Base-by-base conservation (phyloP, 1,284 basidiomycete genomes). In the Cryptococcus depauperatus region DNA sequence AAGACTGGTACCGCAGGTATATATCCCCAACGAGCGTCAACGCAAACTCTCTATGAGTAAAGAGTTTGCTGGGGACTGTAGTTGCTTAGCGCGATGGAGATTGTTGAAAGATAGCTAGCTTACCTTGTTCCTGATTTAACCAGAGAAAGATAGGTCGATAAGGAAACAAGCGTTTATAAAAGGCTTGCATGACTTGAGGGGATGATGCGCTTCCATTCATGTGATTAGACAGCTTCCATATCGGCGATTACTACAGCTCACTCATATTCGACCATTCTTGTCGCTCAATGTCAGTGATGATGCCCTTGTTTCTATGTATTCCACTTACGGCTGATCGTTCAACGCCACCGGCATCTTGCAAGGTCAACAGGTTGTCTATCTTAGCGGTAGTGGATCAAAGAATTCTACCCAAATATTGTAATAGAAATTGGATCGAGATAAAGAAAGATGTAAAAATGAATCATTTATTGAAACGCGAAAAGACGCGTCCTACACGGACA, bases 1-100 rank as follows among this genome's bases (percentile, higher is more conserved):
- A 98, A 4, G 88, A 95, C 66, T 95, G 85, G 76, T 97, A 98
- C 9, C 93, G 84, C 45, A 98, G 76, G 68, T 98, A 97, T 4
- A 88, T 82, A 57, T 97, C 92, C 48, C 85, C 85, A 43, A 79
- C 79, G 13, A 99, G 79, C 2, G 92, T 96, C 66, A 96, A 93
- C n/a, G 93, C 85, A 66, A 98, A 95, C 69, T 98, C 93, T 62
- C 93, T 84, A 63, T 97, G 80, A 5, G 86, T 85, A 71, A 87
- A 93, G 43, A 87, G 78, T 52, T 79, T 80, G 4, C 70, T 64
- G 1, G 76, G 76, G 22, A 71, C 74, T 76, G 56, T 13, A 16
- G 11, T n/a, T 35, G n/a, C 14, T 44, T 18, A 45, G 29, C 26
- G 16, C 26, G 16, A 11, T n/a, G 14, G 14, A 23, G 27, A 21